Evolutionary conservation across 495 filamentous ascomycete species (phyloP), one percentile per base, ranked within the genome.

Genomic region (Glutinoglossum americanum): DNA sequence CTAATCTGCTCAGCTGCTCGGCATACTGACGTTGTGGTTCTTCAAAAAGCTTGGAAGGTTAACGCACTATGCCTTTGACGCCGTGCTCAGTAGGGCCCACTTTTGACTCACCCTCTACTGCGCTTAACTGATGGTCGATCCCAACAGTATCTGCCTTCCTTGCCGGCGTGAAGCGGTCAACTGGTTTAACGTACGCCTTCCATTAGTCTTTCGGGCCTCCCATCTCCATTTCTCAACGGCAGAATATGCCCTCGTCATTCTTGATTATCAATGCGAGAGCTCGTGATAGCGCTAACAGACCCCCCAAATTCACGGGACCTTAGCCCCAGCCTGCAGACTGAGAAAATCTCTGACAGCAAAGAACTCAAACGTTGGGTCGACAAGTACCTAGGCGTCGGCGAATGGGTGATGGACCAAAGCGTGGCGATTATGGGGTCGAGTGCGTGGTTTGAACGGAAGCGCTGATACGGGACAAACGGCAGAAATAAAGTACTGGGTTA

Each of bases 371-470:
- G 81, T 64, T 96, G 88, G 84, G 77, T 98, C 62, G 87, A 90
- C 64, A 94, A 82, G 67, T 98, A 98, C 72, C 82, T 98, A 59
- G 86, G 86, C 55, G 80, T 97, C 47, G 92, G 92, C 66, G 92
- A 98, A 71, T 93, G 86, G 86, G 84, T 94, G 56, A 90, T 98
- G 89, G 92, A 98, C 66, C 84, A 90, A 72, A 92, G 88, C 5
- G 87, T 96, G 28, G 89, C 89, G 28, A 74, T 95, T 56, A 81
- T 94, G 70, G 83, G 88, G 15, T 81, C 84, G 15, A 92, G 85
- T 67, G 76, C 80, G 33, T 98, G 78, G 69, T 98, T 98, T 66
- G 89, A 94, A 70, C 77, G 90, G 64, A 84, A 75, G 66, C 81
- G 89, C 70, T 94, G 74, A 80, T 62, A 33, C 11, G 37, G 26